Evolutionary conservation across 352 stramenopile genomes (phyloP), one percentile per base, ranked within the genome.

Genomic region (Aphanomyces invadans): DNA sequence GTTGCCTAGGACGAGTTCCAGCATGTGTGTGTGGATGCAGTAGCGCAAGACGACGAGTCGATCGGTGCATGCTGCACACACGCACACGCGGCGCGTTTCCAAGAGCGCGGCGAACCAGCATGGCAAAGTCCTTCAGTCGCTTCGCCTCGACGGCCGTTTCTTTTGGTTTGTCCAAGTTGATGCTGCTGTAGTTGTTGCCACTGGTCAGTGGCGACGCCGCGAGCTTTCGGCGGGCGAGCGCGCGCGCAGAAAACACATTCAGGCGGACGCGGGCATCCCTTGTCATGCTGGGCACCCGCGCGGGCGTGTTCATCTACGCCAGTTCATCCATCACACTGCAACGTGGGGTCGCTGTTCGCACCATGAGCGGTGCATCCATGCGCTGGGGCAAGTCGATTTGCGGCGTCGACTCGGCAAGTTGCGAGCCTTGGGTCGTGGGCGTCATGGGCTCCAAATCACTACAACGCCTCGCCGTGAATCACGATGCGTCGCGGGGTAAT

Each of bases 261-360:
- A 88, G 86, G 23, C 81, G 79, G 38, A 90, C 76, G 44, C 82
- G 81, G 12, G 89, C 76, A 62, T 93, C 82, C 19, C 80, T 76
- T 17, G 82, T 80, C 33, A 70, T 63, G 0, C 75, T 75, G n/a
- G 76, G 71, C 12, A 80, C 61, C 56, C 84, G 76, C 26, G 69
- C 55, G 3, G 82, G 82, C 2, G 82, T 91, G 72, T 93, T 93
- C 68, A 91, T 87, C 84, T 93, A 63, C n/a, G n/a, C n/a, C 5
- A 49, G 26, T 29, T 33, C 9, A 60, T 23, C n/a, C 56, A 29
- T 46, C 4, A 15, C 29, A 17, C 45, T 52, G 28, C 21, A 32
- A 45, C 28, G 39, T 44, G 45, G 7, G 36, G 9, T 19, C 15
- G 17, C 10, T 55, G 45, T 32, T 21, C 66, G 17, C 62, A 89